Evolutionary conservation across 306 rosid species (phyloP).

Genomic region (Pterocarpus santalinus): DNA sequence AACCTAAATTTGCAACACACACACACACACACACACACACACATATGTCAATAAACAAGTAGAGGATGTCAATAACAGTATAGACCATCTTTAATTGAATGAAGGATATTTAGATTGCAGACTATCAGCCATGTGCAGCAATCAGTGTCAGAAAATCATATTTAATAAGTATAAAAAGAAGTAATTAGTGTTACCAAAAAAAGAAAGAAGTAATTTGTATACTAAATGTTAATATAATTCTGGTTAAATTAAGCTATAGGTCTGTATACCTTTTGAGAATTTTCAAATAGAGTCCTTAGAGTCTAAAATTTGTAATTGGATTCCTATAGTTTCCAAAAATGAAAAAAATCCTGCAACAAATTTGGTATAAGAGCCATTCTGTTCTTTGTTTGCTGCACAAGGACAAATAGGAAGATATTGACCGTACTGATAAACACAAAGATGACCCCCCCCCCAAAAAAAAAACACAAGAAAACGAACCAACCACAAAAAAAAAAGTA

Average conservation of each 20-base stretch:
- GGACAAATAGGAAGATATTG: background rate
- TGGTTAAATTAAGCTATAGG: background rate
- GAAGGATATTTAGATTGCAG: conserved; percentile 28
- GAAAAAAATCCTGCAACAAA: background rate
- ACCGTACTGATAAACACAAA: conserved; percentile 1
- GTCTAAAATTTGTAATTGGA: background rate
- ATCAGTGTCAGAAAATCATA: conserved; percentile 18
- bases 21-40: conserved; percentile 10
- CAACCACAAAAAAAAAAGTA: no score
- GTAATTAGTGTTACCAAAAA: background rate
- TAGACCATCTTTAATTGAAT: conserved; percentile 15
- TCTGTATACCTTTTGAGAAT: conserved; percentile 9
- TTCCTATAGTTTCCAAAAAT: background rate
- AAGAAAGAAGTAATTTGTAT: background rate
- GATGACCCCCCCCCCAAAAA: no score
- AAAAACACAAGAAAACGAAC: no score
- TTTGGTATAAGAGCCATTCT: background rate
- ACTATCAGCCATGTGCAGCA: conserved; percentile 24
- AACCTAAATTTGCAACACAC: conserved; percentile 64
- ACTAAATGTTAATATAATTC: background rate
- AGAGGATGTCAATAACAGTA: background rate
- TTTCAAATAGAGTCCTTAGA: background rate
- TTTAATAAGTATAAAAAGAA: background rate
- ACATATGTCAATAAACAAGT: conserved; percentile 32
- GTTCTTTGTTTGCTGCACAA: background rate